phyloP scores from a whole-genome alignment of 1,284 basidiomycete genomes.

The Boletus mariae region DNA sequence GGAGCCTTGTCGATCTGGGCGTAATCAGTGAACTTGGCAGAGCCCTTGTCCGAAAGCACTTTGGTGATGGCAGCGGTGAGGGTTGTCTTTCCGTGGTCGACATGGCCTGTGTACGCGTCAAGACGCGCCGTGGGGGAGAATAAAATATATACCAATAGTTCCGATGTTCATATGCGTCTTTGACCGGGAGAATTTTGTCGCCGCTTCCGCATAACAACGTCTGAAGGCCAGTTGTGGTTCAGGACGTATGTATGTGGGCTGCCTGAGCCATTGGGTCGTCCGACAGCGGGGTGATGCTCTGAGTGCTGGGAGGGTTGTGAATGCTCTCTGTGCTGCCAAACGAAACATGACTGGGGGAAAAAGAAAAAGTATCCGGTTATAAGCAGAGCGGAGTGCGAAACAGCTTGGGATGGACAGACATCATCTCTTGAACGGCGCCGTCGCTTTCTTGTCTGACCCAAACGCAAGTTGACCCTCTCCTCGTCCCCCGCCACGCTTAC shows the following conservation, averaged over 20 bases:
- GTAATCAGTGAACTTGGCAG: conserved; percentile 97
- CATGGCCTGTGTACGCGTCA: conserved; percentile 58
- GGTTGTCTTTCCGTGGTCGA: conserved; percentile 96
- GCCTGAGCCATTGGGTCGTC: conserved; percentile 7
- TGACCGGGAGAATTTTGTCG: conserved; percentile 70
- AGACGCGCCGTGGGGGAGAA: conserved; percentile 12
- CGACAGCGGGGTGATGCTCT: conserved; percentile 38
- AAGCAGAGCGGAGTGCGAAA: conserved; percentile 29
- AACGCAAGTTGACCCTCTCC: conserved; percentile 43
- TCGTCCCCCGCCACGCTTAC: background rate
- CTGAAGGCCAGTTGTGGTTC: conserved; percentile 2
- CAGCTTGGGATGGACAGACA: conserved; percentile 53
- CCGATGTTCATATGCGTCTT: conserved; percentile 99
- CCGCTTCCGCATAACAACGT: conserved; percentile 74
- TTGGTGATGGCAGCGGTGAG: conserved; percentile 99
- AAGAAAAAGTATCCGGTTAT: background rate
- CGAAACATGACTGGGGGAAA: conserved; percentile 39
- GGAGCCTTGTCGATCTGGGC: conserved; percentile 99
- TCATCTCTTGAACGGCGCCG: conserved; percentile 76
- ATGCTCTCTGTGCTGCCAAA: conserved; percentile 49
- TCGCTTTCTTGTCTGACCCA: conserved; percentile 76
- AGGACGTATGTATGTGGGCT: background rate
- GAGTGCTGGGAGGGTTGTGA: conserved; percentile 31
- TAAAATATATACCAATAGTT: conserved; percentile 65
- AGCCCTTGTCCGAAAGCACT: conserved; percentile 78